Base-by-base conservation (phyloP, 164 flowering plant species). In the Nymphaea thermarum region DNA sequence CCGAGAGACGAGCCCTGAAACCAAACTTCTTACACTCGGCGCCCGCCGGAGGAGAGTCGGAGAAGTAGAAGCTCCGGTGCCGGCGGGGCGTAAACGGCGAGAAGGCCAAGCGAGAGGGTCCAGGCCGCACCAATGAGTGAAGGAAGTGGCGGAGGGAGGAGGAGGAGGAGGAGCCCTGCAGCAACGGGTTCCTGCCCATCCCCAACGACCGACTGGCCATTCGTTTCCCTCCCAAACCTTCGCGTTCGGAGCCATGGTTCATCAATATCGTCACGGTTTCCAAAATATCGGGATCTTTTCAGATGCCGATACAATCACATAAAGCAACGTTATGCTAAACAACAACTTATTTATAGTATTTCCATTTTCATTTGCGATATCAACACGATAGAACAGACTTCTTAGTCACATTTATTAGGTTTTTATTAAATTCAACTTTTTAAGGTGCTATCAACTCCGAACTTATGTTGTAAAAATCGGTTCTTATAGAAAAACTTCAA, bases 1-100 rank as follows among this genome's bases (percentile, higher is more conserved):
- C 3, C 2, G 68, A 77, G 55, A 57, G 67, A 8, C 47, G 51
- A 47, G 44, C 77, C 53, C 17, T 36, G 16, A 66, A 43, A 55
- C 66, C 65, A 62, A 71, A 66, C 8, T 41, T 65, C 65, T 43
- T 74, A 18, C 16, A 17, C n/a, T 36, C 45, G 4, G 66, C 63
- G 11, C 62, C 5, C 7, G 73, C 63, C 55, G 73, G 43, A 47
- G 70, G 2, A 11, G 68, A 4, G 53, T 5, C 5, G 7, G 14
- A 10, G 12, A 15, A 51, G 3, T 10, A 51, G 57, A 51, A 51
- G 57, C 57, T 15, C 57, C 57, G 57, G 57, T 15, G 14, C 8
- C 12, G 57, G 2, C 57, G 8, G 12, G 57, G 14, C 8, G 57
- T 15, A 25, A 25, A 25, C 36, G 36, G 36, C 2, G 57, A 51